These are phyloP conservation scores for Ceratocystis cubensis DNA, from an alignment of 2,329 filamentous ascomycete species.

Conservation along the genomic window DNA sequence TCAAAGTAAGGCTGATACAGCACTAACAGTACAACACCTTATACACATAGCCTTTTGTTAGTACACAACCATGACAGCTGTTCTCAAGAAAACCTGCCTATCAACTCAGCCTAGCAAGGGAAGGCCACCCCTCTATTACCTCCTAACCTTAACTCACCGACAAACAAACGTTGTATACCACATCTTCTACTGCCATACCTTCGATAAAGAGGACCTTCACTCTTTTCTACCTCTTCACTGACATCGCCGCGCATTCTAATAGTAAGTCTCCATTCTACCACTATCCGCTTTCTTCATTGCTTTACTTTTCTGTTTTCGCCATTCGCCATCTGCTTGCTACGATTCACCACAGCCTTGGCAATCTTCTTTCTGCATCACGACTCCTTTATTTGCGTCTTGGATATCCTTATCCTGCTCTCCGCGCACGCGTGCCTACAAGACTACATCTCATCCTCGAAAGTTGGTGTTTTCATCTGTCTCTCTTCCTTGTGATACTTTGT, in stretches of 20 bases:
- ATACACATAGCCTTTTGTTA: neutral
- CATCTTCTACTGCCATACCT: slow-evolving; percentile 16
- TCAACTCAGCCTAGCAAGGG: slow-evolving; percentile 1
- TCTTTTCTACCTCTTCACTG: slow-evolving; percentile 17
- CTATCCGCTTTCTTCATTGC: neutral
- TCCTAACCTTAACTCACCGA: slow-evolving; percentile 20
- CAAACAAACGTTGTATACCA: slow-evolving; percentile 21
- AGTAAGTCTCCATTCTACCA: slow-evolving; percentile 12
- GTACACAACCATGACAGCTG: slow-evolving; percentile 14
- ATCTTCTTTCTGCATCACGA: neutral
- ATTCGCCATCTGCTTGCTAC: neutral
- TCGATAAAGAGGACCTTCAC: slow-evolving; percentile 21
- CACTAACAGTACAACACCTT: slow-evolving; percentile 6
- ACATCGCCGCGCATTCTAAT: slow-evolving; percentile 17
- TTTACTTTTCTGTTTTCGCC: neutral
- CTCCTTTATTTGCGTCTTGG: neutral
- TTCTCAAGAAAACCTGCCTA: neutral
- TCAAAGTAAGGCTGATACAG: slow-evolving; percentile 1
- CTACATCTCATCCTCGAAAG: slow-evolving; percentile 4
- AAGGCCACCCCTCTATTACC: slow-evolving; percentile 2
- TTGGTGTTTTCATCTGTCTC: slow-evolving; percentile 10
- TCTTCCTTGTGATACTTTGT: neutral
- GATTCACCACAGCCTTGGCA: slow-evolving; percentile 5
- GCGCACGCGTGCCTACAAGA: neutral
- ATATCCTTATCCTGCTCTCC: slow-evolving; percentile 8